phyloP scores from a whole-genome alignment of 495 filamentous ascomycete species.

The Coniosporium apollinis region DNA sequence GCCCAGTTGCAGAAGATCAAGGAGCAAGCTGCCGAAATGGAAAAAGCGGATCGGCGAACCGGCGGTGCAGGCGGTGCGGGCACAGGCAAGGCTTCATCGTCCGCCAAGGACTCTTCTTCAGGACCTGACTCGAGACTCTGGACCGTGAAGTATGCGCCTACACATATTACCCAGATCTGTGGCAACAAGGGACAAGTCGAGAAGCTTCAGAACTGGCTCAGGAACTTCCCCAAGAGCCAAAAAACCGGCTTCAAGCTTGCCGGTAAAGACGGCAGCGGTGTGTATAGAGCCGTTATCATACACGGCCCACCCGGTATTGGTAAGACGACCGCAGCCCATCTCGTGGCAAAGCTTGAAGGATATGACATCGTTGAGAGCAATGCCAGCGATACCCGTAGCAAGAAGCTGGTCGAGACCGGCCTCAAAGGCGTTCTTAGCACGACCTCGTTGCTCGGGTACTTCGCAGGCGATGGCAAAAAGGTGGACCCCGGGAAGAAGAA shows the following conservation, averaged over 20 bases:
- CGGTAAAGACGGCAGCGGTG: conserved; percentile 67
- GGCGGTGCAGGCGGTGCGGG: conserved; percentile 4
- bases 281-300: conserved; percentile 72
- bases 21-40: conserved; percentile 68
- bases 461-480: conserved; percentile 56
- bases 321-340: conserved; percentile 92
- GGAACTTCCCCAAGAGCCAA: conserved; percentile 57
- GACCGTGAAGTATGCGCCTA: conserved; percentile 93
- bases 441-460: conserved; percentile 80
- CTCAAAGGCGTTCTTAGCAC: conserved; percentile 83
- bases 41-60: conserved; percentile 34
- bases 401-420: conserved; percentile 83
- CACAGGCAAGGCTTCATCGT: too few species aligned
- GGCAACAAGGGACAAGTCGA: conserved; percentile 88
- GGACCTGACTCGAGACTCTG: conserved; percentile 56
- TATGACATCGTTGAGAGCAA: conserved; percentile 92
- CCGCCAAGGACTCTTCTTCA: conserved; percentile 14
- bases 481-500: conserved; percentile 74
- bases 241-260: conserved; percentile 59
- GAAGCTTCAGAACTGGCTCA: conserved; percentile 74
- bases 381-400: conserved; percentile 92
- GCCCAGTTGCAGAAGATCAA: conserved; percentile 63
- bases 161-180: conserved; percentile 69
- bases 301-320: conserved; percentile 92
- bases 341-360: conserved; percentile 82